These are phyloP conservation scores for Phytophthora podocarpi DNA, from an alignment of 352 stramenopile genomes.

Conservation along the genomic window DNA sequence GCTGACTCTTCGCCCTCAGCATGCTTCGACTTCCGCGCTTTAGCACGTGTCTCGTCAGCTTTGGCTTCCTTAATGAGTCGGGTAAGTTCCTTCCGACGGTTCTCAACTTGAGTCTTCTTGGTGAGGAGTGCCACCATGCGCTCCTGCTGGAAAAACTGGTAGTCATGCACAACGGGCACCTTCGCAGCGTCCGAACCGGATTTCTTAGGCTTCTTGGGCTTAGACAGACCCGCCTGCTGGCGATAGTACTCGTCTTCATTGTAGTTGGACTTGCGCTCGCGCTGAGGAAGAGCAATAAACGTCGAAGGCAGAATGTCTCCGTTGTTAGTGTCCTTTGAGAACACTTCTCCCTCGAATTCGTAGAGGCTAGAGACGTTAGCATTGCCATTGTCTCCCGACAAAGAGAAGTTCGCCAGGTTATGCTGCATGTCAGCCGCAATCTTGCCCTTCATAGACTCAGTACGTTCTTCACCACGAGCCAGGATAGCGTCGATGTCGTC, in stretches of 20 bases:
- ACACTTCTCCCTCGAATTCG: conserved; percentile 90
- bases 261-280: conserved; percentile 93
- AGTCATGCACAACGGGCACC: conserved; percentile 93
- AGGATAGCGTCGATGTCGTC: conserved; percentile 94
- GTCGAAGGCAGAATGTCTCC: conserved; percentile 87
- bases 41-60: conserved; percentile 75
- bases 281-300: conserved; percentile 88
- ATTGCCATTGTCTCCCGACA: conserved; percentile 88
- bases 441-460: conserved; percentile 87
- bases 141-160: conserved; percentile 95
- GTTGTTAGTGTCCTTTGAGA: conserved; percentile 86
- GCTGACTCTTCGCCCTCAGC: conserved; percentile 58
- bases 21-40: conserved; percentile 79
- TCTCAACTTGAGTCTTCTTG: conserved; percentile 90
- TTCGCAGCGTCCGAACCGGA: conserved; percentile 87
- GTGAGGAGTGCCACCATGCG: conserved; percentile 87
- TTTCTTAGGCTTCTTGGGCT: conserved; percentile 91
- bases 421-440: conserved; percentile 93
- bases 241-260: conserved; percentile 98
- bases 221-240: conserved; percentile 78
- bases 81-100: conserved; percentile 85
- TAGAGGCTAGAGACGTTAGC: conserved; percentile 83
- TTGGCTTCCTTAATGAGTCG: conserved; percentile 86
- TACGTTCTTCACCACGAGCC: conserved; percentile 91
- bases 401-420: conserved; percentile 96